Conservation (phyloP, 768 basidiomycete genomes). For the Amanita phalloides region DNA sequence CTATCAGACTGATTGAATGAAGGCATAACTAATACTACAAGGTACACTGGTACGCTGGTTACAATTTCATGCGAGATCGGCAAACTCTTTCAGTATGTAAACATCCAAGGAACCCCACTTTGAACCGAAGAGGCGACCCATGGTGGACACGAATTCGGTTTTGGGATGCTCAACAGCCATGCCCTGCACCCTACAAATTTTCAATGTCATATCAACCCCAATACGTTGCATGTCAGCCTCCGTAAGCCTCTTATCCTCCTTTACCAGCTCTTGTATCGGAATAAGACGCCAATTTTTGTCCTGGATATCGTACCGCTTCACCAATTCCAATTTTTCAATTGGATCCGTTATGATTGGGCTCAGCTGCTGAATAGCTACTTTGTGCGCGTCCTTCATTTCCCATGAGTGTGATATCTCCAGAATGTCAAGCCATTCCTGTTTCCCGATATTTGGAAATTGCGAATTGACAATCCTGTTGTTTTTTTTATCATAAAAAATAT, state of each 20-base stretch:
- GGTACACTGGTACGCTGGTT: not conserved
- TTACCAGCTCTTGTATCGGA: conserved; percentile 17
- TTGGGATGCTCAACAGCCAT: not conserved
- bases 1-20: not conserved
- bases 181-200: conserved; percentile 10
- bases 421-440: conserved; percentile 9
- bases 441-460: not conserved
- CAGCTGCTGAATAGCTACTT: not conserved
- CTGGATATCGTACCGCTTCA: not conserved
- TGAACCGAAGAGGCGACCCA: not conserved
- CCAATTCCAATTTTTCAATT: conserved; percentile 1
- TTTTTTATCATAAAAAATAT: not conserved
- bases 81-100: not conserved
- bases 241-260: conserved; percentile 13
- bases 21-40: not conserved
- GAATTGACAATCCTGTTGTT: not conserved
- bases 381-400: not conserved
- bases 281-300: conserved; percentile 19
- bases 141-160: too few species aligned
- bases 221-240: conserved; percentile 17
- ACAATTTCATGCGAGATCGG: not conserved
- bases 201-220: conserved; percentile 15
- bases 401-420: conserved; percentile 9
- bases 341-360: not conserved
- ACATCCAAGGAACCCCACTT: not conserved